Percentiles rank a stretch among this genome's conserved stretches.
These are phyloP conservation scores for Lichtheimia hyalospora DNA, from an alignment of 371 early-diverging fungal species.

Conservation along the genomic window DNA sequence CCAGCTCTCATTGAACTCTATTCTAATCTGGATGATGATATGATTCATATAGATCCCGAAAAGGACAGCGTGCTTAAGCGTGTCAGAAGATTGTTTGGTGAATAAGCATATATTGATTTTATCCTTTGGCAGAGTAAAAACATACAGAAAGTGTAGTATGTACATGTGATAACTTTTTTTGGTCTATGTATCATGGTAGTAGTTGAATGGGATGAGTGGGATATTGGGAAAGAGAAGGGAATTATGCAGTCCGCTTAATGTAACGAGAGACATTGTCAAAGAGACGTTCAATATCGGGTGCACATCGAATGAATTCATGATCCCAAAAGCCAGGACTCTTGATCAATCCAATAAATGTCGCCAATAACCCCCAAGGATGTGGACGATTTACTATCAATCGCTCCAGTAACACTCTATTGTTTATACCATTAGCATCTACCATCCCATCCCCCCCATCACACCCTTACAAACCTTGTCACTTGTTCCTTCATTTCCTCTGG, in stretches of 20 bases:
- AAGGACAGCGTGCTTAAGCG: constrained; percentile 97
- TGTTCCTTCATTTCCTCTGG: constrained; percentile 81
- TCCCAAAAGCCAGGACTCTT: constrained; percentile 91
- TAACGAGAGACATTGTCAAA: constrained; percentile 66
- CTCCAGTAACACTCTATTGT: constrained; percentile 82
- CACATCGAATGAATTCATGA: constrained; percentile 71
- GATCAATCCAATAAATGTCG: constrained; percentile 94
- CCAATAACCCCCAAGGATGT: constrained; percentile 96
- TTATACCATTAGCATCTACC: background rate
- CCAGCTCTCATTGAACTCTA: constrained; percentile 1
- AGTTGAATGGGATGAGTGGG: background rate
- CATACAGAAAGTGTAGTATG: background rate
- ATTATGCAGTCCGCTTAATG: constrained; percentile 17
- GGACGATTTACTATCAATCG: constrained; percentile 95
- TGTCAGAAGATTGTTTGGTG: constrained; percentile 90
- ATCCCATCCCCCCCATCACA: background rate
- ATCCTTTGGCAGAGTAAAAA: constrained; percentile 4
- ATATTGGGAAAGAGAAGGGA: background rate
- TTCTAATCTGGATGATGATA: background rate
- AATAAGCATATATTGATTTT: constrained; percentile 36
- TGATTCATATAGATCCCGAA: constrained; percentile 57
- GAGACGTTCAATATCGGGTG: constrained; percentile 72
- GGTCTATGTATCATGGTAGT: background rate
- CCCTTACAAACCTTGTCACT: constrained; percentile 64
- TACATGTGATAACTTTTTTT: constrained; percentile 2